Evolutionary conservation across 306 rosid genomes (phyloP).

Genomic region (Citrullus colocynthis): DNA sequence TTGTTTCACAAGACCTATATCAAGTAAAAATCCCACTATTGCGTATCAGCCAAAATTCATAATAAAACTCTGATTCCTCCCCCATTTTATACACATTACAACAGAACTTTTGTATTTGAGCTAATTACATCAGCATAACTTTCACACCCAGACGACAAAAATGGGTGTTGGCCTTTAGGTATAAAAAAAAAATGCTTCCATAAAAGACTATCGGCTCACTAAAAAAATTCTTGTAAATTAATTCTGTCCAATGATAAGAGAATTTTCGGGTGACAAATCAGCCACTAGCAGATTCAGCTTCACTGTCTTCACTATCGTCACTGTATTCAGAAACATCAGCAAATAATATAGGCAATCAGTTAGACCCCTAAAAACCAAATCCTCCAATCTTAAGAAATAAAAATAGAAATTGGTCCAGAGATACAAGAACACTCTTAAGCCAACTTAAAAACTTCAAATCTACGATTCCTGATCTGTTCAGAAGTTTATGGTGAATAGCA

Average conservation of each 20-base stretch:
- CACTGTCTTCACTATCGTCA: constrained; percentile 76
- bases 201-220: not conserved
- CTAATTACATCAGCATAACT: not conserved
- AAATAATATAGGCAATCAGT: not conserved
- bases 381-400: not conserved
- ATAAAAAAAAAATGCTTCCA: not conserved
- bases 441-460: not conserved
- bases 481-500: not conserved
- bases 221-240: not conserved
- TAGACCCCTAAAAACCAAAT: not conserved
- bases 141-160: constrained; percentile 24
- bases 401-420: not conserved
- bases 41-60: not conserved
- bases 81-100: constrained; percentile 1
- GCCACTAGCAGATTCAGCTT: constrained; percentile 40
- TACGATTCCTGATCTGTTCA: not conserved
- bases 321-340: constrained; percentile 26
- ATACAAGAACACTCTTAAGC: not conserved
- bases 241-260: not conserved
- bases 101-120: not conserved
- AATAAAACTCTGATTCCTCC: not conserved
- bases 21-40: not conserved
- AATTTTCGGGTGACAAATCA: constrained; percentile 3
- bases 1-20: not conserved
- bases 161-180: constrained; percentile 19